Evolutionary conservation across 1,139 yeast genomes (phyloP).

Genomic region (Lodderomyces pseudojiufengensis): DNA sequence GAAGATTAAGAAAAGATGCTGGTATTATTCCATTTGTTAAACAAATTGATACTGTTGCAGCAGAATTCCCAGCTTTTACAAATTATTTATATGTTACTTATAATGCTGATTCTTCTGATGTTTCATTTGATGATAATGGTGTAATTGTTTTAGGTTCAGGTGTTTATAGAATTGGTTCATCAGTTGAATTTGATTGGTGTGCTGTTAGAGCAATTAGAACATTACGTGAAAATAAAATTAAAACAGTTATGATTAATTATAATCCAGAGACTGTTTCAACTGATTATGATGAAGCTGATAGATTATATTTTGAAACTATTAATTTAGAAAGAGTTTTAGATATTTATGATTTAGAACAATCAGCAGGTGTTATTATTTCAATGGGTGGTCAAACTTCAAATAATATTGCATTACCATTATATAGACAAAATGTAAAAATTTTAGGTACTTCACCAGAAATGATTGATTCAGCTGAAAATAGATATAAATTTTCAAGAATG

Average conservation of each 20-base stretch:
- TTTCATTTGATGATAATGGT: slow-evolving; percentile 79
- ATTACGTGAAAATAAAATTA: slow-evolving; percentile 77
- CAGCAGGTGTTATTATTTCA: slow-evolving; percentile 90
- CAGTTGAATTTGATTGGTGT: slow-evolving; percentile 96
- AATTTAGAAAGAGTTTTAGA: slow-evolving; percentile 93
- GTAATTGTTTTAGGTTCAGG: slow-evolving; percentile 91
- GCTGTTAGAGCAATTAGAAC: slow-evolving; percentile 96
- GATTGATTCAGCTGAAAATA: slow-evolving; percentile 97
- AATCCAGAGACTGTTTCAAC: slow-evolving; percentile 99
- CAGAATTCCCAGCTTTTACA: slow-evolving; percentile 97
- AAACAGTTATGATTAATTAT: slow-evolving; percentile 96
- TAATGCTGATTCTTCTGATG: slow-evolving; percentile 88
- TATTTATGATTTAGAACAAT: slow-evolving; percentile 88
- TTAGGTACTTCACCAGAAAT: slow-evolving; percentile 97
- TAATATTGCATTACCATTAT: slow-evolving; percentile 90
- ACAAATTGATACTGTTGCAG: slow-evolving; percentile 98
- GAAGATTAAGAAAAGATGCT: slow-evolving; percentile 84
- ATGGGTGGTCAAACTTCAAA: slow-evolving; percentile 99
- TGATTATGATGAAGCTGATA: slow-evolving; percentile 97
- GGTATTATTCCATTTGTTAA: slow-evolving; percentile 92
- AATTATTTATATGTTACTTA: slow-evolving; percentile 94
- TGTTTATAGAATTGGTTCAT: slow-evolving; percentile 91
- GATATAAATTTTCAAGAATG: slow-evolving; percentile 98
- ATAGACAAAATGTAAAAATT: slow-evolving; percentile 93
- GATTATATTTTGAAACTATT: slow-evolving; percentile 94